Conservation (phyloP, 2,329 filamentous ascomycete species). For the Pseudogymnoascus sp. region DNA sequence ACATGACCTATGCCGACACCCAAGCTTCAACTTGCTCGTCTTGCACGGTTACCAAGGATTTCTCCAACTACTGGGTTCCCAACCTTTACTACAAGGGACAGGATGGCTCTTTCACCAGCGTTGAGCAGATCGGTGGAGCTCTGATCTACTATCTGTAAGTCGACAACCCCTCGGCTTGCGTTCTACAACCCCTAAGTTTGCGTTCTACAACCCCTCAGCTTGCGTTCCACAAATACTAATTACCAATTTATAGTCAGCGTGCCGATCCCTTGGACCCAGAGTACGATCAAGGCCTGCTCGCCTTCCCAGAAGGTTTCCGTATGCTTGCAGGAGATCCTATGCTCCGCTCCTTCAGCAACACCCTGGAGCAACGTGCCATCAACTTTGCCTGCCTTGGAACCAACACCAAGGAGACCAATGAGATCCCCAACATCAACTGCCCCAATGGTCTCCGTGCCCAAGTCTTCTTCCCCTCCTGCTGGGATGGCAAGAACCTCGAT, state of each 20-base stretch:
- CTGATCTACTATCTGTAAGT: conserved; percentile 50
- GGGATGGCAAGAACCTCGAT: conserved; percentile 52
- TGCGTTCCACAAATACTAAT: neutral
- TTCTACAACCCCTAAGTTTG: neutral
- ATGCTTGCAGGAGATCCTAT: conserved; percentile 56
- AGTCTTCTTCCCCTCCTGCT: conserved; percentile 53
- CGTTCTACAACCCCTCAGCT: neutral
- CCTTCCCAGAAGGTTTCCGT: conserved; percentile 55
- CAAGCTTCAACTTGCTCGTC: conserved; percentile 52
- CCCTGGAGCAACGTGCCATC: conserved; percentile 42
- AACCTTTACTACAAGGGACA: conserved; percentile 45
- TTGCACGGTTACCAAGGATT: conserved; percentile 53
- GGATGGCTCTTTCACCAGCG: conserved; percentile 47
- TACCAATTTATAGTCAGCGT: conserved; percentile 30
- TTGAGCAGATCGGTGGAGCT: conserved; percentile 38
- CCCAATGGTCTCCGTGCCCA: conserved; percentile 43
- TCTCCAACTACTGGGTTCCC: conserved; percentile 63
- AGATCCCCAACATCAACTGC: conserved; percentile 48
- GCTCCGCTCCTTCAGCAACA: conserved; percentile 40
- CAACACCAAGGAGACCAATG: conserved; percentile 37
- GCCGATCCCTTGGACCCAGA: conserved; percentile 31
- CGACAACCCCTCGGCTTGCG: neutral
- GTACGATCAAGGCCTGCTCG: conserved; percentile 41
- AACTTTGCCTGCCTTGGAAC: conserved; percentile 48
- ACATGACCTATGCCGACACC: conserved; percentile 45